Percentiles rank a stretch among this genome's conserved stretches.
Conservation (phyloP, 140 eudicot genomes). For the Cichorium intybus region DNA sequence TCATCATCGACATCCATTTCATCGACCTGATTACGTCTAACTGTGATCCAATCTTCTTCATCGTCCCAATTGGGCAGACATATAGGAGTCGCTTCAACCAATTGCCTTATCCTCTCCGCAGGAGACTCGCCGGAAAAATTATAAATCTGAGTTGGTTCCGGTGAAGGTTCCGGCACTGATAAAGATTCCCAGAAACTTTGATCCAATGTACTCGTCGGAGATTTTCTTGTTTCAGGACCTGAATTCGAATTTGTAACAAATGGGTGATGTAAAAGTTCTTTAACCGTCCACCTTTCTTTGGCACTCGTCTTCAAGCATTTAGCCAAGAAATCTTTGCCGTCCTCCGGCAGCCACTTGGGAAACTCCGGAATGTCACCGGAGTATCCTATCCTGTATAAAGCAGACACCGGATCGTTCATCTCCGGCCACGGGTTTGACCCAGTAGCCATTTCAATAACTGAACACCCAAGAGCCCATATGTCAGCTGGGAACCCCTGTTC, state of each 20-base stretch:
- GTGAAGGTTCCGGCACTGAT: constrained; percentile 22
- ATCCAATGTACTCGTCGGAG: constrained; percentile 68
- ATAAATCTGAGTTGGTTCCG: not conserved
- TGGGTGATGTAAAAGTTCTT: constrained; percentile 36
- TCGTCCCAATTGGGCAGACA: constrained; percentile 48
- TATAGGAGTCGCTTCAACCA: constrained; percentile 32
- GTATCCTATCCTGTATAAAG: constrained; percentile 29
- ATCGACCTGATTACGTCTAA: constrained; percentile 35
- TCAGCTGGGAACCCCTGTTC: constrained; percentile 20
- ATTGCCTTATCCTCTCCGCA: constrained; percentile 37
- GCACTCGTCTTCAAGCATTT: constrained; percentile 29
- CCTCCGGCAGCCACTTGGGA: constrained; percentile 31
- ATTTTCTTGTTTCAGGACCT: constrained; percentile 19
- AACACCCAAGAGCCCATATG: constrained; percentile 26
- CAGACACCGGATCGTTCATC: constrained; percentile 29
- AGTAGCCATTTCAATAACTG: constrained; percentile 24
- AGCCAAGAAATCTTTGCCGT: constrained; percentile 34
- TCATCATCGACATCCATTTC: not conserved
- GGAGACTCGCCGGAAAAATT: constrained; percentile 28
- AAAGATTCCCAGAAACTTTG: constrained; percentile 67
- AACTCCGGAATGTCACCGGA: constrained; percentile 36
- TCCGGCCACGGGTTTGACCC: constrained; percentile 23
- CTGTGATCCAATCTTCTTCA: constrained; percentile 68
- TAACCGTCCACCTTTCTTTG: constrained; percentile 40
- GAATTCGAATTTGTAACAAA: constrained; percentile 24